phyloP scores from a whole-genome alignment of 768 basidiomycete species.

The Naematelia encephala region DNA sequence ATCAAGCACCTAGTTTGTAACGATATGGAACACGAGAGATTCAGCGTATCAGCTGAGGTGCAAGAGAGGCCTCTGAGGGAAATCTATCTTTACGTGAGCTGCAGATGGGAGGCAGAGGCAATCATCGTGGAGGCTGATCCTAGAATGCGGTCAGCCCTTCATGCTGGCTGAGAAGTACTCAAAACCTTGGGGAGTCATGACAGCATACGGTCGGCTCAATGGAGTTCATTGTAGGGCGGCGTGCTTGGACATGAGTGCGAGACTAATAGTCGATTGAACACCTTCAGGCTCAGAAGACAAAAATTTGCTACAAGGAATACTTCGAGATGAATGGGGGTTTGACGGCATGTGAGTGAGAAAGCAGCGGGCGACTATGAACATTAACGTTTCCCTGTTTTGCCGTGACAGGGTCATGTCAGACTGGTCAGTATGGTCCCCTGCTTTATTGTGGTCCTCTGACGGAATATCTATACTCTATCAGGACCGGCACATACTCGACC shows the following conservation, averaged over 20 bases:
- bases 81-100: constrained; percentile 68
- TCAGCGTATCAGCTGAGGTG: constrained; percentile 39
- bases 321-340: constrained; percentile 67
- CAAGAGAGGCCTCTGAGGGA: constrained; percentile 66
- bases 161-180: constrained; percentile 56
- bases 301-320: constrained; percentile 57
- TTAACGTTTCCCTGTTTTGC: too few relatives aligned
- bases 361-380: too few relatives aligned
- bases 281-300: constrained; percentile 60
- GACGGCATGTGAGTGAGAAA: too few relatives aligned
- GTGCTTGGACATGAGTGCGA: too few relatives aligned
- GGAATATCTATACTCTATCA: neutral
- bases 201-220: too few relatives aligned
- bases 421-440: constrained; percentile 11
- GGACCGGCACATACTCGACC: constrained; percentile 56
- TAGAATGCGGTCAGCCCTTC: too few relatives aligned
- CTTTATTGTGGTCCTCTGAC: neutral
- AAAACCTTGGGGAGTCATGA: constrained; percentile 27
- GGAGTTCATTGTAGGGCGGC: too few relatives aligned
- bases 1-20: constrained; percentile 70
- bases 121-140: too few relatives aligned
- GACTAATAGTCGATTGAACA: constrained; percentile 63
- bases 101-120: too few relatives aligned
- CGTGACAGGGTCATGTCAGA: constrained; percentile 56
- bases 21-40: constrained; percentile 69